phyloP scores from a whole-genome alignment of 73 alveolate genomes.

The Tetrahymena borealis region DNA sequence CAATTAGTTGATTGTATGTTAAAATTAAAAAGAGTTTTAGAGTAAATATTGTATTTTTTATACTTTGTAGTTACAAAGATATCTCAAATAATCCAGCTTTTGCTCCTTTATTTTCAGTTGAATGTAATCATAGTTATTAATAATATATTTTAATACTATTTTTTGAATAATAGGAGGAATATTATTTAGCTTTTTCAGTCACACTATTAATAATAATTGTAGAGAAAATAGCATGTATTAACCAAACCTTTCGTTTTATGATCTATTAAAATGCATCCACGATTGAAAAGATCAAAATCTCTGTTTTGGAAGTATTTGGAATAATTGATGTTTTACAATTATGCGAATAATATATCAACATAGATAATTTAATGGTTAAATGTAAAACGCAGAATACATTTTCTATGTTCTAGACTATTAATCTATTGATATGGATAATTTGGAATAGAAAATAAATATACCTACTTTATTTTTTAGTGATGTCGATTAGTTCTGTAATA shows the following conservation, averaged over 20 bases:
- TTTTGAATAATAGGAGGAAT: background rate
- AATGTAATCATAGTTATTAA: background rate
- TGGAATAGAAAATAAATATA: background rate
- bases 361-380: background rate
- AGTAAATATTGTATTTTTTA: background rate
- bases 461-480: background rate
- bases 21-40: background rate
- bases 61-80: background rate
- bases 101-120: background rate
- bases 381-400: background rate
- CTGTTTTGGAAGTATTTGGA: background rate
- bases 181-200: no score
- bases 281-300: no score
- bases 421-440: background rate
- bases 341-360: background rate
- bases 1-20: no score
- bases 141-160: background rate
- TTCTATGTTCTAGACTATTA: background rate
- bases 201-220: no score
- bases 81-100: background rate
- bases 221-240: no score
- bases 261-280: no score
- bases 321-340: background rate
- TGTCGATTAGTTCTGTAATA: background rate
- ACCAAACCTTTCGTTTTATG: no score